phyloP scores from a whole-genome alignment of 164 flowering plant genomes.

The Stephania yunnanensis region DNA sequence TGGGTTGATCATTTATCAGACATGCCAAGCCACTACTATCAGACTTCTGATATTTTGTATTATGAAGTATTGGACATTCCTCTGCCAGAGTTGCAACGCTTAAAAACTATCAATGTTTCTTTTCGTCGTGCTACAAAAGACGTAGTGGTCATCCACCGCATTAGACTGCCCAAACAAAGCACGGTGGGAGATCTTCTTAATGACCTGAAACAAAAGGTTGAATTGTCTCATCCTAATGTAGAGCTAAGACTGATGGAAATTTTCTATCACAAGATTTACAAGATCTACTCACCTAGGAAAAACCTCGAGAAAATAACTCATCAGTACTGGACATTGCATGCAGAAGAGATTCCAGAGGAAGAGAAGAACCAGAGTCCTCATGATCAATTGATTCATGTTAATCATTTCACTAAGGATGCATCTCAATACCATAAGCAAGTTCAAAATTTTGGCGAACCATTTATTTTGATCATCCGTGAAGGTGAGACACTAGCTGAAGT shows the following conservation, averaged over 20 bases:
- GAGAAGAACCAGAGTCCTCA: slow-evolving; percentile 72
- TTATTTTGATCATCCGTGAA: slow-evolving; percentile 65
- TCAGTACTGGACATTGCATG: slow-evolving; percentile 85
- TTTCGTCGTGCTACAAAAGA: slow-evolving; percentile 43
- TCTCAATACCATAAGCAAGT: slow-evolving; percentile 69
- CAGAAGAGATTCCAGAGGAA: slow-evolving; percentile 89
- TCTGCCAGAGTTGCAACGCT: slow-evolving; percentile 61
- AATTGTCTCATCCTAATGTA: slow-evolving; percentile 51
- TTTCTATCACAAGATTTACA: slow-evolving; percentile 61
- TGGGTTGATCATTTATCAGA: slow-evolving; percentile 56
- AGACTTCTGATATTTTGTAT: slow-evolving; percentile 73
- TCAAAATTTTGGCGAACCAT: slow-evolving; percentile 80
- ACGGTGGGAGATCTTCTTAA: slow-evolving; percentile 52
- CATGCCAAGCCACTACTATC: slow-evolving; percentile 62
- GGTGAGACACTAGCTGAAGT: slow-evolving; percentile 68
- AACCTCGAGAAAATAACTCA: slow-evolving; percentile 81
- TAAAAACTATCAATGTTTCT: slow-evolving; percentile 47
- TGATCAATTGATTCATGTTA: slow-evolving; percentile 75
- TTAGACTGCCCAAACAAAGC: slow-evolving; percentile 56
- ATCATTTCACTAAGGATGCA: slow-evolving; percentile 66
- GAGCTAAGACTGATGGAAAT: slow-evolving; percentile 64
- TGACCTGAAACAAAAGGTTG: slow-evolving; percentile 51
- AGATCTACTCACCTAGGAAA: slow-evolving; percentile 69
- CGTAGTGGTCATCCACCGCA: slow-evolving; percentile 43
- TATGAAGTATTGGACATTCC: slow-evolving; percentile 84